Base-by-base conservation (phyloP, 2,329 filamentous ascomycete genomes). In the Metarhizium robertsii region DNA sequence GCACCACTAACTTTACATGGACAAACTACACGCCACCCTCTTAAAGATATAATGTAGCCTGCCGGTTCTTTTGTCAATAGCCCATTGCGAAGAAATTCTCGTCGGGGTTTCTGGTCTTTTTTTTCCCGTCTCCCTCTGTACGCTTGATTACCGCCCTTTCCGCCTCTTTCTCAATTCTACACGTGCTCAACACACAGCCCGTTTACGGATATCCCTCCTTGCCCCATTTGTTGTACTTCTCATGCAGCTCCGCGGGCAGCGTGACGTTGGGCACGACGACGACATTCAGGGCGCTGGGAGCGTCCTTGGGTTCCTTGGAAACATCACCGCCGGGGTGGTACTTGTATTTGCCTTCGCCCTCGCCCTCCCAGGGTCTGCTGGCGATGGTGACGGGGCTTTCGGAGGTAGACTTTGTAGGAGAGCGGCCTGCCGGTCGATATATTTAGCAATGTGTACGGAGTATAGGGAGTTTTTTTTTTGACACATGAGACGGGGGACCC, bases 171-270 rank as follows among this genome's bases (percentile, higher is more conserved):
- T 34, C 32, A 34, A 34, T 8, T 34, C 32, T 34, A 34, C 32
- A 34, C 32, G 32, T 2, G 7, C 10, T 34, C 32, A 7, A 34
- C 10, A 34, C 10, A 34, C 32, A 34, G 32, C 32, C 7, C 32
- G 32, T 11, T 51, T 18, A 89, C 64, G 73, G 73, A 76, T 88
- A 97, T 65, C 90, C 92, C 64, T 97, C 94, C 85, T 97, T 97
- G 74, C 94, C 94, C 85, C 90, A 97, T 82, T 99, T 99, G 88
- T 99, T 99, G 85, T 87, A 97, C 78, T 87, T 88, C 66, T 99
- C 94, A 78, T 99, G 94, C 61, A 96, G 84, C 67, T 87, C 81
- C 90, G 87, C 91, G 69, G 94, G 92, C 64, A 97, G 79, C 68
- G 87, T 94, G 69, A 99, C 92, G 69, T 95, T 87, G 67, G 94